phyloP scores from a whole-genome alignment of 768 basidiomycete species.

The Xerocomellus dryophilus region DNA sequence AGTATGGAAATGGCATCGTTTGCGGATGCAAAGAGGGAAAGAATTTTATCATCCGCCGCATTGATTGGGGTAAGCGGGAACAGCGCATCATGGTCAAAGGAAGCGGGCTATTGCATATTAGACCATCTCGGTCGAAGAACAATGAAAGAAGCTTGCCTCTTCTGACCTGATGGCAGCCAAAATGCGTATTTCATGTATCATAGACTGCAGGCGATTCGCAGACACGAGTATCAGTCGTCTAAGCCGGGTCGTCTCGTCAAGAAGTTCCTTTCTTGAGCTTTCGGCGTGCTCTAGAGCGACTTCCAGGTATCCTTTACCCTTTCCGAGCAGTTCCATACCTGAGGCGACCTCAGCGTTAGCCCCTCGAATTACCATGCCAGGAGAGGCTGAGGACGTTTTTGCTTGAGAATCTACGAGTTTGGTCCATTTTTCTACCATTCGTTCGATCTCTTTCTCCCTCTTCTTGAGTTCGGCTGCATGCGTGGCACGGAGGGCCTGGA shows the following conservation, averaged over 20 bases:
- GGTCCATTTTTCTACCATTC: slow-evolving; percentile 69
- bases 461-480: slow-evolving; percentile 74
- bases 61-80: slow-evolving; percentile 55
- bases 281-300: slow-evolving; percentile 73
- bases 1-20: slow-evolving; percentile 35
- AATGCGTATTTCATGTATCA: slow-evolving; percentile 46
- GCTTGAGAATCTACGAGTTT: slow-evolving; percentile 68
- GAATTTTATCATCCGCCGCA: slow-evolving; percentile 47
- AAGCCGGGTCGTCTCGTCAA: slow-evolving; percentile 62
- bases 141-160: slow-evolving; percentile 39
- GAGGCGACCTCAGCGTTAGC: slow-evolving; percentile 50
- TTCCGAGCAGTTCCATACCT: slow-evolving; percentile 44
- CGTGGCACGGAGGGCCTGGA: slow-evolving; percentile 67
- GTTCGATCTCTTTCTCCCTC: slow-evolving; percentile 76
- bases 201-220: slow-evolving; percentile 62
- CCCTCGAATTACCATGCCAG: slow-evolving; percentile 50
- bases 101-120: slow-evolving; percentile 37
- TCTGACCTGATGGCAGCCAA: slow-evolving; percentile 42
- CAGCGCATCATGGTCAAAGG: slow-evolving; percentile 45
- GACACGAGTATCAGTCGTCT: slow-evolving; percentile 57
- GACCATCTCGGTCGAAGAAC: background rate
- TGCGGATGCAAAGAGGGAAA: slow-evolving; percentile 41
- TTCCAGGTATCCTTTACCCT: slow-evolving; percentile 57
- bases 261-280: slow-evolving; percentile 54
- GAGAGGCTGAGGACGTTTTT: slow-evolving; percentile 47